Evolutionary conservation across 2,329 filamentous ascomycete species (phyloP), one percentile per base, ranked within the genome.

Genomic region (Phialophora macrospora): DNA sequence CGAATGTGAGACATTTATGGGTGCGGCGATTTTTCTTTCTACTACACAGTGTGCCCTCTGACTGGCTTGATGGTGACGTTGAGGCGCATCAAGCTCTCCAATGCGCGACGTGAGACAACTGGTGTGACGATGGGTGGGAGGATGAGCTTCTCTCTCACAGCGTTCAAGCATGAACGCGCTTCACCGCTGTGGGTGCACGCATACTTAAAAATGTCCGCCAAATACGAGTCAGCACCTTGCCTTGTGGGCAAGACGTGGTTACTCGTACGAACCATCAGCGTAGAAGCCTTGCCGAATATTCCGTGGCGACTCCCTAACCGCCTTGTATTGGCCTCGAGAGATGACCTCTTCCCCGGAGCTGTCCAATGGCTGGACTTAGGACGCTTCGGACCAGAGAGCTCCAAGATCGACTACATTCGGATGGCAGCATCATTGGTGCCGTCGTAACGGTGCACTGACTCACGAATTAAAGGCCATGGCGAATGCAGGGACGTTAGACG

Each of bases 291-390:
- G 60, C 4, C 59, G 51, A 54, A 26, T 56, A 52, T 64, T 54
- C 32, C 51, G 63, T 59, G 62, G 60, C 67, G 44, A 66, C 66
- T 64, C 52, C 64, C 38, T 60, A 66, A 60, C 64, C 60, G 55
- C 64, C 59, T 55, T 60, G 60, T 22, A 9, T 20, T 60, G 22
- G 24, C 56, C 44, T 46, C 58, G 64, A 64, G 55, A 56, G 41
- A 49, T 34, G 46, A 60, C 49, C 20, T n/a, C 44, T 54, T 62
- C 55, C 7, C 17, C 41, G 12, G 11, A 30, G n/a, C 56, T 28
- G 49, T 44, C 64, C 63, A 68, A 68, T 68, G 46, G 49, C 26
- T 32, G 52, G 4, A 11, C 17, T 32, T 3, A 8, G 1, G 52
- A 32, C 28, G 28, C n/a, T n/a, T 14, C 52, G 14, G 38, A 22